A percentile compares a stretch with the other conserved stretches of the same genome.
phyloP scores from a whole-genome alignment of 768 basidiomycete species.

The Collybia mongolica region DNA sequence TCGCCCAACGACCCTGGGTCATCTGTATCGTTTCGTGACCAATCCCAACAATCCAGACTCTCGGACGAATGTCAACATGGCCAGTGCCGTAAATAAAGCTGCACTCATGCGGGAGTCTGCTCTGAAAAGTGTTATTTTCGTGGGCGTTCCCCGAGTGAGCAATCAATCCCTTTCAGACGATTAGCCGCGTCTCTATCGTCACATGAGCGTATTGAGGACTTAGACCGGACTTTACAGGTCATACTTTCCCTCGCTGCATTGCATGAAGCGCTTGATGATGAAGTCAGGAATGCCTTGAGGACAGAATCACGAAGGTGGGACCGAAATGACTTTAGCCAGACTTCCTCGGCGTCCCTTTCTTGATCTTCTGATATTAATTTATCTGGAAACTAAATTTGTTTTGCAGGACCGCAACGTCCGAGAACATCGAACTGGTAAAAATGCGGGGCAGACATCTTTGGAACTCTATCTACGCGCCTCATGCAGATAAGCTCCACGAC shows the following conservation, averaged over 20 bases:
- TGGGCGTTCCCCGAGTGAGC: conserved; percentile 81
- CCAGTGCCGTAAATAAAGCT: conserved; percentile 67
- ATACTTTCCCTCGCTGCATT: conserved; percentile 82
- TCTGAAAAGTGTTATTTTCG: conserved; percentile 86
- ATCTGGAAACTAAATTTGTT: conserved; percentile 17
- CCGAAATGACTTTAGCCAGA: conserved; percentile 10
- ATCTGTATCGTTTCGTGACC: conserved; percentile 79
- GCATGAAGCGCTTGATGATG: conserved; percentile 74
- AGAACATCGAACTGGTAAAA: conserved; percentile 68
- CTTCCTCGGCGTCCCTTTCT: conserved; percentile 12
- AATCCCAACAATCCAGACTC: conserved; percentile 40
- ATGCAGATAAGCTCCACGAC: conserved; percentile 84
- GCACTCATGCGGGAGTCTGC: conserved; percentile 89
- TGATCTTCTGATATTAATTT: conserved; percentile 13
- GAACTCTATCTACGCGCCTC: conserved; percentile 87
- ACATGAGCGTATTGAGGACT: conserved; percentile 8
- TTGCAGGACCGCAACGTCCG: conserved; percentile 54
- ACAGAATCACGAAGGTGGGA: conserved; percentile 63
- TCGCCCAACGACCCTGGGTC: conserved; percentile 73
- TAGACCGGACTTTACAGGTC: conserved; percentile 45
- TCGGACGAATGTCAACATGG: conserved; percentile 34
- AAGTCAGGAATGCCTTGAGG: conserved; percentile 72
- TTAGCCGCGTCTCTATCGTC: conserved; percentile 6
- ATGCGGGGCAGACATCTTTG: conserved; percentile 72
- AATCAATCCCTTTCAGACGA: conserved; percentile 9